Base-by-base conservation (phyloP, 2,329 filamentous ascomycete species). In the Paracoccidioides brasiliensis region DNA sequence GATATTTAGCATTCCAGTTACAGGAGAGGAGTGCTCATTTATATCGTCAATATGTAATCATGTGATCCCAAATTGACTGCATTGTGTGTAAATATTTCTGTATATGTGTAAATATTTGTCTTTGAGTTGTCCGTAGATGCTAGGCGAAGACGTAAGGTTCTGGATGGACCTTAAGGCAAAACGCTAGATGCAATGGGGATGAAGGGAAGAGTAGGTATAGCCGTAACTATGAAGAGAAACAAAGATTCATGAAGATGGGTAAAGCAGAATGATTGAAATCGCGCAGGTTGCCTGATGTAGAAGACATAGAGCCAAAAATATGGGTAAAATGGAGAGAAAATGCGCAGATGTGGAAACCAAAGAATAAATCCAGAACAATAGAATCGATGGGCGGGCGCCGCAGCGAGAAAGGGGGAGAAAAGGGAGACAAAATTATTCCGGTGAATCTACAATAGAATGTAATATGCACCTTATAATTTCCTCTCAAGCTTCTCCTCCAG, bases 401-500 rank as follows among this genome's bases (percentile, higher is more conserved):
- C 6, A 10, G 35, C 10, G 7, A 3, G 15, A 9, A 4, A 1
- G 42, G 10, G 14, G 7, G 2, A 37, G 10, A 28, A 43, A 8
- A 28, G 10, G 2, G 2, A 22, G 15, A 43, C 7, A 2, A 43
- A n/a, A 6, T 14, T 41, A 22, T 22, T 22, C 22, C 1, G 22
- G 14, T 41, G 28, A 6, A 37, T 37, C 35, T 37, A 43, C 3
- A 9, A 22, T 7, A 10, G 2, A 5, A 4, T 7, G 28, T 33
- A 33, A 46, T n/a, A 33, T 3, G 30, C 22, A 30, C 22, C 59
- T 46, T 57, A 64, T 28, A 73, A 67, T 67, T 77, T 75, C 53
- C 76, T 68, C 56, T 79, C 78, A 33, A 78, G 64, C 57, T 71
- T 76, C 58, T 72, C 65, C 64, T 78, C 74, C 54, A 82, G 72